Conservation (phyloP, 2,329 filamentous ascomycete species). For the Fusarium nurragi region DNA sequence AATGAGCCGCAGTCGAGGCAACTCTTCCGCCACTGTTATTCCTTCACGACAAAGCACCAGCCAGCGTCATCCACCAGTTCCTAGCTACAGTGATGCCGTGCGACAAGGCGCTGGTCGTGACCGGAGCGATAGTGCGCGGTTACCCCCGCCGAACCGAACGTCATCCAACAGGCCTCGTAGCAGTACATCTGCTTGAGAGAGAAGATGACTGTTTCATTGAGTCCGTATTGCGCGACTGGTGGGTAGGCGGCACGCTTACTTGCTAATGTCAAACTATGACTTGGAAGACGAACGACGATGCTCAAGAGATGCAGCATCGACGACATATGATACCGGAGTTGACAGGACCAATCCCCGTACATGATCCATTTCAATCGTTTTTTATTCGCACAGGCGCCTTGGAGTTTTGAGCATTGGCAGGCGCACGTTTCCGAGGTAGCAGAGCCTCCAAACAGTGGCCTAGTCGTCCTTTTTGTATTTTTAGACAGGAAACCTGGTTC, state of each 20-base stretch:
- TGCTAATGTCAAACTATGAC: conserved; percentile 7
- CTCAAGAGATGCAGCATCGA: conserved; percentile 23
- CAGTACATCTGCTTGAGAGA: conserved; percentile 31
- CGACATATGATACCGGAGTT: conserved; percentile 40
- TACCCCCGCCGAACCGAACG: conserved; percentile 29
- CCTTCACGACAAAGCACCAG: conserved; percentile 38
- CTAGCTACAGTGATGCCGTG: conserved; percentile 82
- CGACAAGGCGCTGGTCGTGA: conserved; percentile 56
- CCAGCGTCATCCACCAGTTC: conserved; percentile 70
- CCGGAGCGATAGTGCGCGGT: conserved; percentile 39
- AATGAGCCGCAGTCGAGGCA: conserved; percentile 61
- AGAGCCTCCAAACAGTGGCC: conserved; percentile 14
- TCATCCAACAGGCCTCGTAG: conserved; percentile 32
- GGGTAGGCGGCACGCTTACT: background rate
- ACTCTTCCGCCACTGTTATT: conserved; percentile 56
- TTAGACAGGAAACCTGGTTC: conserved; percentile 33
- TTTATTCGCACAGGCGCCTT: conserved; percentile 42
- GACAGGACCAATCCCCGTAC: conserved; percentile 29
- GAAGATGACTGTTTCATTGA: background rate
- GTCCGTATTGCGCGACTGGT: background rate
- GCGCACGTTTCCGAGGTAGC: conserved; percentile 23
- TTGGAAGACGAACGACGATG: conserved; percentile 19
- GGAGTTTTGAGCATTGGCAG: conserved; percentile 42
- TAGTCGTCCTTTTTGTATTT: conserved; percentile 19
- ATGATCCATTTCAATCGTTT: conserved; percentile 41